phyloP scores from a whole-genome alignment of 1,284 basidiomycete genomes.

The Ustilago sp. region DNA sequence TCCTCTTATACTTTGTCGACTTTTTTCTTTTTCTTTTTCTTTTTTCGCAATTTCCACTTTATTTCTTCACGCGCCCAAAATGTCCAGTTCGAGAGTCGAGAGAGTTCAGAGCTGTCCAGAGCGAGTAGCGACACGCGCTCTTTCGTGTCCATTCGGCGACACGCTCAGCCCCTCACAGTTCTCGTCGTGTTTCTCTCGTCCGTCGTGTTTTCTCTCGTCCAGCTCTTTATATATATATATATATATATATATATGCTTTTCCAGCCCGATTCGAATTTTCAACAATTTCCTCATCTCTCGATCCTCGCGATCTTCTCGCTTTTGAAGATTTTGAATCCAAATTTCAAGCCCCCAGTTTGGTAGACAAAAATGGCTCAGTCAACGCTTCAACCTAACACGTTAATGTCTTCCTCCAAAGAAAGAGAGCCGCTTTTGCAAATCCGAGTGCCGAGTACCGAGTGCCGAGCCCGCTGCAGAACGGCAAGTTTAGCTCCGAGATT shows the following conservation, averaged over 20 bases:
- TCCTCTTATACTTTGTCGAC: constrained; percentile 29
- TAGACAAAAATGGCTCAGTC: background rate
- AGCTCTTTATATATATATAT: too few relatives aligned
- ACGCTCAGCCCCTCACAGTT: background rate
- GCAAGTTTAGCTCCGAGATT: constrained; percentile 2
- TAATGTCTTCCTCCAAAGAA: background rate
- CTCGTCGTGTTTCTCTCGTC: too few relatives aligned
- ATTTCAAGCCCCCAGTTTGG: too few relatives aligned
- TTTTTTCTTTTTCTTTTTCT: background rate
- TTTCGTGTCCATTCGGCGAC: background rate
- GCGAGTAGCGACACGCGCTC: background rate
- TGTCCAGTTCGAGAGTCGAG: too few relatives aligned
- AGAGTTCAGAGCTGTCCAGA: background rate
- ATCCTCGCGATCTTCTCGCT: background rate
- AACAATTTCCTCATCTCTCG: background rate
- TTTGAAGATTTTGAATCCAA: background rate
- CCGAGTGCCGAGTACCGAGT: background rate
- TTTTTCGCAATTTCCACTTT: constrained; percentile 5
- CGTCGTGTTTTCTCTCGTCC: too few relatives aligned
- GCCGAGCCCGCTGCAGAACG: background rate
- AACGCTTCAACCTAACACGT: background rate
- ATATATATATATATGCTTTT: too few relatives aligned
- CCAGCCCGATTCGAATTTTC: background rate
- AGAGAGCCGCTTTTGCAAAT: background rate
- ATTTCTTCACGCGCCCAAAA: constrained; percentile 12